Base-by-base conservation (phyloP, 2,329 filamentous ascomycete genomes). In the Trichoderma sp. region DNA sequence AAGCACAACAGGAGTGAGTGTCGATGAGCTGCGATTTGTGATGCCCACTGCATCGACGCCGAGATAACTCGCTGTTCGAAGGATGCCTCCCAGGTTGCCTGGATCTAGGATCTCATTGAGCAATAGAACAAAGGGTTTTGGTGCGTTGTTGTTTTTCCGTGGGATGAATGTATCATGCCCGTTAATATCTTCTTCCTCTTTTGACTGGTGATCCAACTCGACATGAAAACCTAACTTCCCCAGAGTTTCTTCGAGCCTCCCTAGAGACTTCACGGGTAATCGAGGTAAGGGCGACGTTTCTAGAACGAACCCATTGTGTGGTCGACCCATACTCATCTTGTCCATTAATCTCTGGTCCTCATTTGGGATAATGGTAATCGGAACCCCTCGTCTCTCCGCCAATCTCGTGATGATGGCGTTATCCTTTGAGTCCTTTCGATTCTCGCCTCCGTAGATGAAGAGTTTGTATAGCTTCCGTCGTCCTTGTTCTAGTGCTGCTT, bases 11-110 rank as follows among this genome's bases (percentile, higher is more conserved):
- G 94, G 87, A 8, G 91, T 92, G 73, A 98, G 84, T 0, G 90
- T 87, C 0, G 95, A 92, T 18, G 92, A 93, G 76, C 90, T 91
- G 72, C 89, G 88, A 34, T 87, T 90, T 3, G 93, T 93, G 70
- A 97, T 90, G 3, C 90, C 90, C 24, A 99, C 88, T 5, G 93
- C 95, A 70, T 95, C 93, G 6, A 93, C 91, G 26, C 95, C 95
- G n/a, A 98, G 88, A 80, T 96, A 98, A 77, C 93, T 92, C 3
- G 94, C 94, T 6, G 93, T 93, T 43, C 96, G 92, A 57, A 98
- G 86, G 73, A 98, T 95, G 26, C 91, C 94, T 56, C 96, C 96
- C 1, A 98, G 84, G 78, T 99, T 99, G 30, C 93, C 94, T 0
- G 94, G 92, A 78, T 99, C 95, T 11, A 94, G 83, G 47, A 97